Conservation (phyloP, 192 early-diverging fungal genomes). For the Mortierella alpina region DNA sequence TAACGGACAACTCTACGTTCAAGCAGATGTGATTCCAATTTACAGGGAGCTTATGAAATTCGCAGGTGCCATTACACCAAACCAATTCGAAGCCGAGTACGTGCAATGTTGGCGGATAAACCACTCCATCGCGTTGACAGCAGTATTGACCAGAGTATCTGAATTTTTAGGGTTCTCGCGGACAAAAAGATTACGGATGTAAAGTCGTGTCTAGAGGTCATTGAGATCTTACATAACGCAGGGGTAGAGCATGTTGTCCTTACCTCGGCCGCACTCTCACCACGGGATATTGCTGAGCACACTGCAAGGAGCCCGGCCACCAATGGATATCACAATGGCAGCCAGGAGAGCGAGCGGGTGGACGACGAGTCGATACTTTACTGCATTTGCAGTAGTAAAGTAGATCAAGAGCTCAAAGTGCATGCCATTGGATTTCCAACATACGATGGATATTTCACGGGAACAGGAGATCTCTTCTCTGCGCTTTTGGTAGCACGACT, state of each 20-base stretch:
- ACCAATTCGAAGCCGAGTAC: conserved; percentile 91
- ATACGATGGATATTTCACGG: conserved; percentile 84
- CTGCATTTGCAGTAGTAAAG: conserved; percentile 29
- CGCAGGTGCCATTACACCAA: conserved; percentile 88
- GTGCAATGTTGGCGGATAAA: neutral
- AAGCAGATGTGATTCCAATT: conserved; percentile 77
- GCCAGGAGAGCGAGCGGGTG: neutral
- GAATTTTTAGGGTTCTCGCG: conserved; percentile 59
- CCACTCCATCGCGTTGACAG: neutral
- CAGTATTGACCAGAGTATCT: neutral
- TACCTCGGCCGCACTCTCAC: conserved; percentile 71
- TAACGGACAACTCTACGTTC: conserved; percentile 85
- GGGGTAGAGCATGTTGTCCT: conserved; percentile 81
- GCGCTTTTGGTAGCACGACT: conserved; percentile 77
- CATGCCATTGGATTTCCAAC: conserved; percentile 83
- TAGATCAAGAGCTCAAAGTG: conserved; percentile 28
- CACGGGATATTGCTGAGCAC: conserved; percentile 25
- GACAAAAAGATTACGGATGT: conserved; percentile 63
- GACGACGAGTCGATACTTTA: conserved; percentile 12
- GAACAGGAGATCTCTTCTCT: conserved; percentile 93
- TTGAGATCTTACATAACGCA: conserved; percentile 71
- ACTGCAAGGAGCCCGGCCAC: neutral
- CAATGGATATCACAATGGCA: neutral
- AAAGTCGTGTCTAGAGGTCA: conserved; percentile 63
- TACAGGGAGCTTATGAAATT: conserved; percentile 78